Evolutionary conservation across 2,329 filamentous ascomycete species (phyloP).

Genomic region (Diaporthe ilicicola): DNA sequence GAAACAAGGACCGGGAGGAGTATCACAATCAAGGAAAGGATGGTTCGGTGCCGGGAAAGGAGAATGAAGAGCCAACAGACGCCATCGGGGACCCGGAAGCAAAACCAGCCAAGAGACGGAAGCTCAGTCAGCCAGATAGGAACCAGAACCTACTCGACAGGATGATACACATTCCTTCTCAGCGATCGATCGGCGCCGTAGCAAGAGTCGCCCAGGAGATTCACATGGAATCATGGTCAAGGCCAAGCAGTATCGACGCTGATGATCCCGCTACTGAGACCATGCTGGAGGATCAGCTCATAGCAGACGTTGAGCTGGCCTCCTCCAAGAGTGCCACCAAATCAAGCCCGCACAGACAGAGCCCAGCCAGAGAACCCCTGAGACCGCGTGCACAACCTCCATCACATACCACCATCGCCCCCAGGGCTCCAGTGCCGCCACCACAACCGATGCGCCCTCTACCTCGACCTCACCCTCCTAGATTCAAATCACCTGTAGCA

Average conservation of each 20-base stretch:
- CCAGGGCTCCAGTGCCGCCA: not conserved
- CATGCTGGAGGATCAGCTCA: constrained; percentile 26
- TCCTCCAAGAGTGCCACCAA: constrained; percentile 10
- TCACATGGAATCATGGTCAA: constrained; percentile 8
- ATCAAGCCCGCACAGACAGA: not conserved
- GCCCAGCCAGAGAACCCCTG: not conserved
- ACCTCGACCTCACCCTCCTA: not conserved
- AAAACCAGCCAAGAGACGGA: constrained; percentile 26
- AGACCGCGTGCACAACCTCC: not conserved
- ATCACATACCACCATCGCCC: not conserved
- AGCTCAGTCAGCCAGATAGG: not conserved
- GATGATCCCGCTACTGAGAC: constrained; percentile 24
- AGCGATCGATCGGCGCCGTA: not conserved
- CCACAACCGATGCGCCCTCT: not conserved
- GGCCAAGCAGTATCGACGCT: constrained; percentile 26
- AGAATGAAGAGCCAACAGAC: constrained; percentile 1
- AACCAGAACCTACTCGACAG: not conserved
- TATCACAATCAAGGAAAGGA: not conserved
- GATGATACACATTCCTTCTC: constrained; percentile 13
- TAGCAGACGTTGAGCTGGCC: constrained; percentile 25
- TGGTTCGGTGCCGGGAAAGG: not conserved
- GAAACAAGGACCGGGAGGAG: not conserved
- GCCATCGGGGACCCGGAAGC: not conserved
- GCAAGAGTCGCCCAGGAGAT: constrained; percentile 21
- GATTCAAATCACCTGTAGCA: constrained; percentile 12